A percentile compares a stretch with the other conserved stretches of the same genome.
Conservation (phyloP, 2,329 filamentous ascomycete genomes). For the Helicocarpus griseus region DNA sequence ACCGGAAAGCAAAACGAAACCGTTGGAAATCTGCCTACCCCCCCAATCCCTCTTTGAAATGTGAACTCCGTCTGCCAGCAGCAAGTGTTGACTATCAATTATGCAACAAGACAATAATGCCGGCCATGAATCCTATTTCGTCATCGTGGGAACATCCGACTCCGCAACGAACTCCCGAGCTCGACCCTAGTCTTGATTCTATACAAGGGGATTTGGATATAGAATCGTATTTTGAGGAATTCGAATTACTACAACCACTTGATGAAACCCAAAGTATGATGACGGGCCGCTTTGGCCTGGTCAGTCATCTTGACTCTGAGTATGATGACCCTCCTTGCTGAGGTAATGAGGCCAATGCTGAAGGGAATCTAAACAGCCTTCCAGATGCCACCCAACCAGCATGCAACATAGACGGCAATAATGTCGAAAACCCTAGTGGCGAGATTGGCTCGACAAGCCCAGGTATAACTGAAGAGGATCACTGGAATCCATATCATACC, state of each 20-base stretch:
- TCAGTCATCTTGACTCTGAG: slow-evolving; percentile 4
- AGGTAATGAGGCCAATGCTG: slow-evolving; percentile 4
- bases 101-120: slow-evolving; percentile 2
- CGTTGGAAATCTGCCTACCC: not conserved
- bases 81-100: slow-evolving; percentile 2
- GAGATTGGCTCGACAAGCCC: not conserved
- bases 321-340: slow-evolving; percentile 1
- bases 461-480: not conserved
- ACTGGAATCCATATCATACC: not conserved
- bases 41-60: not conserved
- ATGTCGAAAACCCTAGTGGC: not conserved
- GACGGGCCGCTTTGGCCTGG: not conserved
- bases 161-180: slow-evolving; percentile 4
- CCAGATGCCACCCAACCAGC: not conserved
- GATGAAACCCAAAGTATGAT: not conserved
- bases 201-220: slow-evolving; percentile 1
- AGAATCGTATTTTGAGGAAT: slow-evolving; percentile 3
- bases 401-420: not conserved
- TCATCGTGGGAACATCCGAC: slow-evolving; percentile 2
- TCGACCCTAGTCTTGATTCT: slow-evolving; percentile 3
- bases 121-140: slow-evolving; percentile 3
- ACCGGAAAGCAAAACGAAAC: not conserved
- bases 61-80: not conserved
- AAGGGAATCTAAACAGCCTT: slow-evolving; percentile 4
- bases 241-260: not conserved